phyloP scores from a whole-genome alignment of 495 filamentous ascomycete species.

The Xylaria sp. region DNA sequence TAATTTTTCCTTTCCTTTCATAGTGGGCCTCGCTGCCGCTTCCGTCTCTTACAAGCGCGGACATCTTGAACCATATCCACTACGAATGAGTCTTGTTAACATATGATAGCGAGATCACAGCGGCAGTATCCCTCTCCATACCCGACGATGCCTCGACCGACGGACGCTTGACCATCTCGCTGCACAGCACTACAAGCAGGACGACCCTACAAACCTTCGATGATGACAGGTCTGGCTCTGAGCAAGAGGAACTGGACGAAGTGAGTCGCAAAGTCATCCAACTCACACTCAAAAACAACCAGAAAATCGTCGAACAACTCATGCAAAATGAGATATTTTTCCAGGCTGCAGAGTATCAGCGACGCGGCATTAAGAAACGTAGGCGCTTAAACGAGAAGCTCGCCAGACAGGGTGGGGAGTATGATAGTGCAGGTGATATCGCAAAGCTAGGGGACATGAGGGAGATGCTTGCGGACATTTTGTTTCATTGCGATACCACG shows the following conservation, averaged over 20 bases:
- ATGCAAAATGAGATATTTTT: constrained; percentile 26
- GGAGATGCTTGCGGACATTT: constrained; percentile 35
- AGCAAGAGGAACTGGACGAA: constrained; percentile 24
- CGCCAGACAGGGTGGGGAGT: constrained; percentile 11
- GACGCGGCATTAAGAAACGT: constrained; percentile 28
- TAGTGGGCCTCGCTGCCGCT: neutral
- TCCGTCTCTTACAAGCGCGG: neutral
- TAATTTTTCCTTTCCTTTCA: neutral
- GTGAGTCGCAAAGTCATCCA: constrained; percentile 26
- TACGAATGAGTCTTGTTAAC: neutral
- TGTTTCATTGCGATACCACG: constrained; percentile 24
- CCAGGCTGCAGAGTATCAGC: constrained; percentile 31
- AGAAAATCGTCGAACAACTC: constrained; percentile 27
- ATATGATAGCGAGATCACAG: constrained; percentile 27
- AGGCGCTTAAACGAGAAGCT: constrained; percentile 26
- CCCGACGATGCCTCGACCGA: constrained; percentile 21
- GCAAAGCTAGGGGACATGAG: constrained; percentile 31
- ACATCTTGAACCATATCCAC: neutral
- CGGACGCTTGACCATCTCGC: neutral
- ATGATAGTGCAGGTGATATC: neutral
- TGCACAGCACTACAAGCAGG: constrained; percentile 21
- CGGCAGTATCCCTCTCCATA: constrained; percentile 27
- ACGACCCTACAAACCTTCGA: constrained; percentile 28
- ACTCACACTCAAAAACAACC: constrained; percentile 30
- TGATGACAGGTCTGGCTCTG: constrained; percentile 30